phyloP scores from a whole-genome alignment of 768 basidiomycete genomes.

The Phlegmacium glaucopus region DNA sequence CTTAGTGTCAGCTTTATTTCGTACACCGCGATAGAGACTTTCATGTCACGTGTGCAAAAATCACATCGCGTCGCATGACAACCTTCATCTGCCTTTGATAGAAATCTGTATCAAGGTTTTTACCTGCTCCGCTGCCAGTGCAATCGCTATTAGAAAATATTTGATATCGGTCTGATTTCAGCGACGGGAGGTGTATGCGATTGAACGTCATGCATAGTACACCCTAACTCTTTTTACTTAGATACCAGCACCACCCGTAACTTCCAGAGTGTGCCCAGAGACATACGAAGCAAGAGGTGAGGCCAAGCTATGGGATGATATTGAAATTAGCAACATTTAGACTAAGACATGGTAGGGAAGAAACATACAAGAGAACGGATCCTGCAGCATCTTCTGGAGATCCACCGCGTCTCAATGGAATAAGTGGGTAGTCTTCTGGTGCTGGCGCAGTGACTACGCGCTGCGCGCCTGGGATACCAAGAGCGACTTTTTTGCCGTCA shows the following conservation, averaged over 20 bases:
- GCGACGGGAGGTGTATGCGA: no score
- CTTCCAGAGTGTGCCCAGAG: constrained; percentile 79
- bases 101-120: no score
- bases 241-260: constrained; percentile 79
- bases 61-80: no score
- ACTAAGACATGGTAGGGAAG: neutral
- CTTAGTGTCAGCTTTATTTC: no score
- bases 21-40: no score
- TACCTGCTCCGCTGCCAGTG: no score
- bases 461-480: constrained; percentile 68
- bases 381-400: constrained; percentile 75
- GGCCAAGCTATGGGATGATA: constrained; percentile 50
- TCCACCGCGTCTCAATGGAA: constrained; percentile 68
- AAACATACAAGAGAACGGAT: constrained; percentile 70
- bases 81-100: no score
- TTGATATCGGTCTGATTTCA: no score
- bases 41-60: no score
- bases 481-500: constrained; percentile 77
- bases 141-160: no score
- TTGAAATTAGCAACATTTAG: neutral
- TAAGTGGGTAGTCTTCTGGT: constrained; percentile 35
- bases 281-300: constrained; percentile 80
- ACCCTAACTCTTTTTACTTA: constrained; percentile 27
- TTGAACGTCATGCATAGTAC: no score
- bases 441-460: constrained; percentile 28